Evolutionary conservation across 1,139 yeast species (phyloP).

Genomic region (Suhomyces bokatorum): DNA sequence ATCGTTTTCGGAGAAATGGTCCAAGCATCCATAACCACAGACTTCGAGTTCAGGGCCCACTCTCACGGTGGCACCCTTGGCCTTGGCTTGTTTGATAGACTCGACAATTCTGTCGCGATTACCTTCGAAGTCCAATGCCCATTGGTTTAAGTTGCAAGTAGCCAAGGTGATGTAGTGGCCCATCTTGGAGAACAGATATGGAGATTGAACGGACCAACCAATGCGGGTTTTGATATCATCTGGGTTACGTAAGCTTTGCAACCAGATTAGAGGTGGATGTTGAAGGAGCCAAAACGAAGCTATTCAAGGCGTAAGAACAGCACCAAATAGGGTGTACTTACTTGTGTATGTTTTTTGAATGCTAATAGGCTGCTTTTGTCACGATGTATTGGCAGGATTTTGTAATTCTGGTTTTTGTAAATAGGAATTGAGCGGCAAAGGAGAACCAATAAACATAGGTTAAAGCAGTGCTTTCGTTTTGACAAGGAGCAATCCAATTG

Average conservation of each 20-base stretch:
- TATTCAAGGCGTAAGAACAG: no score
- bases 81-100: slow-evolving; percentile 76
- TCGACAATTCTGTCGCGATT: slow-evolving; percentile 86
- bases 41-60: slow-evolving; percentile 97
- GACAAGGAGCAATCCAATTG: no score
- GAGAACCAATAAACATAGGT: no score
- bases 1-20: slow-evolving; percentile 91
- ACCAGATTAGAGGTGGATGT: background rate
- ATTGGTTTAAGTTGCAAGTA: slow-evolving; percentile 83
- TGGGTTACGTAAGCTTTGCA: background rate
- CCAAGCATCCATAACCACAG: slow-evolving; percentile 94
- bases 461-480: no score
- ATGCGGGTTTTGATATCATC: background rate
- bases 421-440: no score
- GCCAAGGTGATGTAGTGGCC: slow-evolving; percentile 60
- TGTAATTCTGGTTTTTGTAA: no score
- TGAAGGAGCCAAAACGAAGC: no score
- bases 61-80: slow-evolving; percentile 72
- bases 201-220: background rate
- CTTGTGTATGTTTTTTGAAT: no score
- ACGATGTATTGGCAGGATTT: no score
- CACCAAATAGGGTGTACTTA: no score
- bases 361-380: no score
- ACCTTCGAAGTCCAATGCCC: slow-evolving; percentile 99
- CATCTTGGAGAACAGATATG: slow-evolving; percentile 28